phyloP scores from a whole-genome alignment of 1,284 basidiomycete species.

The Ceratobasidium sp. region DNA sequence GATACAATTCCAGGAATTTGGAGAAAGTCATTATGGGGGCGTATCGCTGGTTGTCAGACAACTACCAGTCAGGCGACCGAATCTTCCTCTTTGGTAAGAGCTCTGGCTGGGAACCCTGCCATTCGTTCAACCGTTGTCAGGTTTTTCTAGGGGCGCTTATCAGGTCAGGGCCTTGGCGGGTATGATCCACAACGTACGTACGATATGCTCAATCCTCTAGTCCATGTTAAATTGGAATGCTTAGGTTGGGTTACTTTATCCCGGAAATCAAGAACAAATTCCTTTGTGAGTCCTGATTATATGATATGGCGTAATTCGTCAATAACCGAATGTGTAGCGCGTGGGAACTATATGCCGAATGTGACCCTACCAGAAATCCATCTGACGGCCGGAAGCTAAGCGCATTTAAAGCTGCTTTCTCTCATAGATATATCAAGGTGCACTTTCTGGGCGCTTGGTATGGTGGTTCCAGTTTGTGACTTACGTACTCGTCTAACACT shows the following conservation, averaged over 20 bases:
- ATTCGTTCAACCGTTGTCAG: conserved; percentile 51
- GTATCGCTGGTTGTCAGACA: conserved; percentile 47
- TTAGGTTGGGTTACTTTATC: conserved; percentile 57
- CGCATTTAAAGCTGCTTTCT: conserved; percentile 60
- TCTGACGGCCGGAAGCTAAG: too few species aligned
- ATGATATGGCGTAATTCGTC: not conserved
- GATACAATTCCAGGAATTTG: conserved; percentile 37
- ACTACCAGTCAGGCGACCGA: conserved; percentile 40
- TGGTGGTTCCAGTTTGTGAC: not conserved
- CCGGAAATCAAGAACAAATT: conserved; percentile 58
- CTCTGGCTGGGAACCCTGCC: not conserved
- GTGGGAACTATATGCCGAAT: conserved; percentile 58
- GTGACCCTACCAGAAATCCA: conserved; percentile 41
- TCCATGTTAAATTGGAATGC: not conserved
- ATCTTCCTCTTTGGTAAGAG: conserved; percentile 48
- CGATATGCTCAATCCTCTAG: not conserved
- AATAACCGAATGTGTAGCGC: conserved; percentile 55
- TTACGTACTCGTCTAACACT: too few species aligned
- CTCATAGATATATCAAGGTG: conserved; percentile 52
- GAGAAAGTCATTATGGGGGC: conserved; percentile 44
- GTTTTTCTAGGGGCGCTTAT: conserved; percentile 65
- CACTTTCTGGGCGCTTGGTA: conserved; percentile 61
- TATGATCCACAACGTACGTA: conserved; percentile 60
- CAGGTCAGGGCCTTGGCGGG: conserved; percentile 61
- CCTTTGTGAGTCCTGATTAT: conserved; percentile 55